Evolutionary conservation across 2,329 filamentous ascomycete species (phyloP).

Genomic region (Neophaeococcomyces mojaviensis): DNA sequence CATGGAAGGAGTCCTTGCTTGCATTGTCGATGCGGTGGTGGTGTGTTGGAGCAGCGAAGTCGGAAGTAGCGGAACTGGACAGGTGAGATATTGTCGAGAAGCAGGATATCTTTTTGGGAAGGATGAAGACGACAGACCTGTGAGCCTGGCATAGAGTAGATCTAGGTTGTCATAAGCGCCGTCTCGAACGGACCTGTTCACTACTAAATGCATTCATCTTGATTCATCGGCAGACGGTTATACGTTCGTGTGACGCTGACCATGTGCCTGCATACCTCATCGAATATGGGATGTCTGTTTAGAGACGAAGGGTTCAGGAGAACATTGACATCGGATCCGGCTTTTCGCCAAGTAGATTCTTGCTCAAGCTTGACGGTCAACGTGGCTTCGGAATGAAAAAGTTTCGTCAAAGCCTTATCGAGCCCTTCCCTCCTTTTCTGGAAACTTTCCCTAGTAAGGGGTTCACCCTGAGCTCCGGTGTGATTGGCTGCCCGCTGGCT

Average conservation of each 20-base stretch:
- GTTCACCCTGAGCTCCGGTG: neutral
- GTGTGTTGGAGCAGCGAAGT: conserved; percentile 93
- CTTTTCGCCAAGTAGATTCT: too few species aligned
- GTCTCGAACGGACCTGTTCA: neutral
- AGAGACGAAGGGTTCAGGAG: too few species aligned
- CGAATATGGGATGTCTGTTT: too few species aligned
- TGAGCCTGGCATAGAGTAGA: conserved; percentile 17
- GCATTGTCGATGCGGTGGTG: conserved; percentile 78
- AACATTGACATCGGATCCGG: too few species aligned
- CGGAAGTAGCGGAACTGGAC: conserved; percentile 54
- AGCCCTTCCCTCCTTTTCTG: neutral
- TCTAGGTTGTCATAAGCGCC: neutral
- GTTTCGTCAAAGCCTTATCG: neutral
- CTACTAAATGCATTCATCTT: too few species aligned
- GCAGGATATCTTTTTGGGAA: conserved; percentile 82
- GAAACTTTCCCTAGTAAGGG: neutral
- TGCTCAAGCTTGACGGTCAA: too few species aligned
- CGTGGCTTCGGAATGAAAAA: too few species aligned
- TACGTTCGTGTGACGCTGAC: too few species aligned
- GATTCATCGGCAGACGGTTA: too few species aligned
- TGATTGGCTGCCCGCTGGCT: conserved; percentile 1
- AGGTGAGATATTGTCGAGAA: conserved; percentile 78
- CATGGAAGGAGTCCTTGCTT: conserved; percentile 80
- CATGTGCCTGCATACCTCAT: too few species aligned
- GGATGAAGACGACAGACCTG: conserved; percentile 18